These are phyloP conservation scores for Orychophragmus violaceus DNA, from an alignment of 345 rosid species.

Conservation along the genomic window DNA sequence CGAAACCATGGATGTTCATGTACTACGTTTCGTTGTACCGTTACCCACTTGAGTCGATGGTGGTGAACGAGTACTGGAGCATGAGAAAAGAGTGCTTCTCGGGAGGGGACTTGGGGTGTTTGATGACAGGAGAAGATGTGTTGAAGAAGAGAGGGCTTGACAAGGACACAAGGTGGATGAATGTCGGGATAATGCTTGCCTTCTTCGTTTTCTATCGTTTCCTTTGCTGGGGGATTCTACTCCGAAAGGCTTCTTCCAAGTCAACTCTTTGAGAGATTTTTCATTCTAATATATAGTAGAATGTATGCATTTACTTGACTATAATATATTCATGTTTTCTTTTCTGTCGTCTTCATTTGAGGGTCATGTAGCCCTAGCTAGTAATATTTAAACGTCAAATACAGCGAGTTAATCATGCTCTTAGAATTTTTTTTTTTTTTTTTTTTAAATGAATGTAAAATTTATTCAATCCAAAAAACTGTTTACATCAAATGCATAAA, in stretches of 20 bases:
- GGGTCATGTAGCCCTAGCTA: too few relatives aligned
- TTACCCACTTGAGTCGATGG: conserved; percentile 71
- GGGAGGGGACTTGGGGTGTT: conserved; percentile 24
- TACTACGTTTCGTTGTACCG: conserved; percentile 77
- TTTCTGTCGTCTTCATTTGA: too few relatives aligned
- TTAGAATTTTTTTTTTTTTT: too few relatives aligned
- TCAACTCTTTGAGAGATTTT: conserved; percentile 31
- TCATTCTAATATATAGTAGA: background rate
- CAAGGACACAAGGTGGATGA: conserved; percentile 60
- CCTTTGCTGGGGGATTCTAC: conserved; percentile 75
- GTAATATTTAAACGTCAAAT: too few relatives aligned
- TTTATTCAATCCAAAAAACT: too few relatives aligned
- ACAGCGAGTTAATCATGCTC: too few relatives aligned
- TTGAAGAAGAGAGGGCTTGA: conserved; percentile 69
- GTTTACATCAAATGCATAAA: too few relatives aligned
- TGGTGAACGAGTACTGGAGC: conserved; percentile 84
- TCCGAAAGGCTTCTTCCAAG: conserved; percentile 58
- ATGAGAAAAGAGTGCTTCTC: conserved; percentile 54
- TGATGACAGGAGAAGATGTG: conserved; percentile 65
- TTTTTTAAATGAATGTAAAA: too few relatives aligned
- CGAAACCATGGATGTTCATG: conserved; percentile 86
- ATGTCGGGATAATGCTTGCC: conserved; percentile 82
- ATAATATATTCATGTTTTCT: too few relatives aligned
- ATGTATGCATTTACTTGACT: too few relatives aligned
- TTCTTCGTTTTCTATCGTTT: conserved; percentile 74